These are phyloP conservation scores for Arthrobotrys pseudoclavata DNA, from an alignment of 2,329 filamentous ascomycete genomes.

Conservation along the genomic window DNA sequence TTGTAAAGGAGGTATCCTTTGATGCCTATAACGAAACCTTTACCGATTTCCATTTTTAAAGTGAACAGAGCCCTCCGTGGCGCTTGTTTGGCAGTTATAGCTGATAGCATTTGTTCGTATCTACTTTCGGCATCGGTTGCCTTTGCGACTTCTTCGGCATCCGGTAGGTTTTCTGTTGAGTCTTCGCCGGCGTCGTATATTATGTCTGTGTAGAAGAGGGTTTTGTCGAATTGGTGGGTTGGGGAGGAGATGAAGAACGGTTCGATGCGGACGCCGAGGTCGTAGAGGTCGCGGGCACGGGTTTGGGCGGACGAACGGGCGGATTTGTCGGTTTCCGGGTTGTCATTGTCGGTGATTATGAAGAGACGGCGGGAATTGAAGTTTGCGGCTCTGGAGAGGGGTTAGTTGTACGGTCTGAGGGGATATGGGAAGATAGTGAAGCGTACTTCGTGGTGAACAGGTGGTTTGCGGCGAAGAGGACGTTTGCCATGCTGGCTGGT, in stretches of 20 bases:
- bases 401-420: constrained; percentile 20
- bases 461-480: constrained; percentile 95
- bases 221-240: constrained; percentile 79
- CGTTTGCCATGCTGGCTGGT: constrained; percentile 83
- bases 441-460: constrained; percentile 85
- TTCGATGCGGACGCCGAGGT: constrained; percentile 90
- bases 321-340: constrained; percentile 82
- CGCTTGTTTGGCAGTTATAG: constrained; percentile 89
- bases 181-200: constrained; percentile 77
- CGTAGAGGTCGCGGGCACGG: constrained; percentile 93
- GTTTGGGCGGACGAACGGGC: constrained; percentile 83
- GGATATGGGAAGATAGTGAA: neutral
- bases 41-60: constrained; percentile 88
- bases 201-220: constrained; percentile 95
- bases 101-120: constrained; percentile 74
- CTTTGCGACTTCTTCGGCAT: constrained; percentile 68
- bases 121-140: constrained; percentile 72
- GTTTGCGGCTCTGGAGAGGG: constrained; percentile 75
- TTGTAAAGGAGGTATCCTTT: constrained; percentile 94
- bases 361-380: constrained; percentile 95
- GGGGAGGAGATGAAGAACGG: constrained; percentile 86
- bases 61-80: constrained; percentile 88
- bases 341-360: constrained; percentile 93
- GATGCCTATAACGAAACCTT: constrained; percentile 85
- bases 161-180: constrained; percentile 64